A percentile compares a stretch with the other conserved stretches of the same genome.
Conservation (phyloP, 805 yeast genomes). For the Lipomyces oligophaga region DNA sequence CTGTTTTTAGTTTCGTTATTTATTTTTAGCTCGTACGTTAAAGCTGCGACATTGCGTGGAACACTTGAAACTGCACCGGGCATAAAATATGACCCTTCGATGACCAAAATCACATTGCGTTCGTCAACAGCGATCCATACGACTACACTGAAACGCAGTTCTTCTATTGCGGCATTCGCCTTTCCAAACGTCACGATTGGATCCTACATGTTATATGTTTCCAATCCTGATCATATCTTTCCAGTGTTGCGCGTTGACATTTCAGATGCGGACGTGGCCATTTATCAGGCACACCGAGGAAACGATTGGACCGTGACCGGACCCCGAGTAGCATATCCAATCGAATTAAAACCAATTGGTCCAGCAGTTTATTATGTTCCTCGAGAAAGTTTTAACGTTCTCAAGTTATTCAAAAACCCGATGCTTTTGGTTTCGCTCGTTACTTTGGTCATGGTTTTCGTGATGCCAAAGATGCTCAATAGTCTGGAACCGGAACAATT, state of each 20-base stretch:
- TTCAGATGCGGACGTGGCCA: slow-evolving; percentile 30
- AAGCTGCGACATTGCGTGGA: slow-evolving; percentile 19
- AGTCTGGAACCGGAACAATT: slow-evolving; percentile 36
- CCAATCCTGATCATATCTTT: slow-evolving; percentile 27
- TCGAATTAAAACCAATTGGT: slow-evolving; percentile 32
- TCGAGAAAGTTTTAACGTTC: slow-evolving; percentile 35
- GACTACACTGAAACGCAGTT: not conserved
- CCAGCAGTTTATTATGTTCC: slow-evolving; percentile 31
- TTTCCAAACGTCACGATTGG: slow-evolving; percentile 33
- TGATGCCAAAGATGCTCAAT: slow-evolving; percentile 31
- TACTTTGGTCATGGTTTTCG: slow-evolving; percentile 36
- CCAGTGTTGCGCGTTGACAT: slow-evolving; percentile 26
- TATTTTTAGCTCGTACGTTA: too few species aligned
- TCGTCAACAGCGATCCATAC: slow-evolving; percentile 4
- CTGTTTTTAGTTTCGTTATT: too few species aligned
- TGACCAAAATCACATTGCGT: slow-evolving; percentile 14
- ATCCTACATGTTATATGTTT: slow-evolving; percentile 29
- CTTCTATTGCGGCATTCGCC: slow-evolving; percentile 22
- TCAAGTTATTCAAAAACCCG: slow-evolving; percentile 37
- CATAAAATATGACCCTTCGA: slow-evolving; percentile 1
- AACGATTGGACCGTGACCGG: slow-evolving; percentile 34
- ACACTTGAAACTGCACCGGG: slow-evolving; percentile 7
- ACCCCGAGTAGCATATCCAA: slow-evolving; percentile 35
- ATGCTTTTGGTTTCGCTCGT: slow-evolving; percentile 38
- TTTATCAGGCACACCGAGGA: slow-evolving; percentile 33